Evolutionary conservation across 305 asterid genomes (phyloP).

Genomic region (Fraxinus angustifolia): DNA sequence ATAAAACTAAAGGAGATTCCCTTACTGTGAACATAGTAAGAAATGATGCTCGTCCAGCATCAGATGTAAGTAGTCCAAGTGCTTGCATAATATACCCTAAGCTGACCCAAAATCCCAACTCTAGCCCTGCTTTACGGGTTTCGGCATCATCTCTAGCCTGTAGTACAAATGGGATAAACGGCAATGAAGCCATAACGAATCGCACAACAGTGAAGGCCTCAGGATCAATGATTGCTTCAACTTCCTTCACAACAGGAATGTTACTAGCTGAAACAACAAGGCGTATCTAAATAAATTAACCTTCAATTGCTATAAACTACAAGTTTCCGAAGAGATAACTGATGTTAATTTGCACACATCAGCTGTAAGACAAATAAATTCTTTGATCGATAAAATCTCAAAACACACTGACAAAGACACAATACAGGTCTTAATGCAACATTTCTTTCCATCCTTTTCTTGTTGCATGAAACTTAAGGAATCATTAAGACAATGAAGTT

Average conservation of each 20-base stretch:
- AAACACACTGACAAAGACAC: background rate
- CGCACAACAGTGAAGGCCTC: slow-evolving; percentile 67
- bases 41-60: slow-evolving; percentile 84
- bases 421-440: background rate
- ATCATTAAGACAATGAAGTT: background rate
- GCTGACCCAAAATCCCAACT: slow-evolving; percentile 81
- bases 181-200: slow-evolving; percentile 59
- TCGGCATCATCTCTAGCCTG: slow-evolving; percentile 47
- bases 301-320: background rate
- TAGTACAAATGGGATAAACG: slow-evolving; percentile 54
- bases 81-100: slow-evolving; percentile 79
- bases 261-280: slow-evolving; percentile 59
- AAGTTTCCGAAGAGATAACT: background rate
- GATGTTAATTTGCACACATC: background rate
- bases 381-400: background rate
- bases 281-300: background rate
- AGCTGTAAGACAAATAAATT: background rate
- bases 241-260: slow-evolving; percentile 77
- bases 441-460: background rate
- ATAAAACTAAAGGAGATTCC: background rate
- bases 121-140: slow-evolving; percentile 66
- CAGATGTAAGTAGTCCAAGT: slow-evolving; percentile 74
- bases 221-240: slow-evolving; percentile 68
- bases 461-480: background rate
- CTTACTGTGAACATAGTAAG: slow-evolving; percentile 74